Evolutionary conservation across 2,329 filamentous ascomycete species (phyloP).

Genomic region (Botrytis paeoniae): DNA sequence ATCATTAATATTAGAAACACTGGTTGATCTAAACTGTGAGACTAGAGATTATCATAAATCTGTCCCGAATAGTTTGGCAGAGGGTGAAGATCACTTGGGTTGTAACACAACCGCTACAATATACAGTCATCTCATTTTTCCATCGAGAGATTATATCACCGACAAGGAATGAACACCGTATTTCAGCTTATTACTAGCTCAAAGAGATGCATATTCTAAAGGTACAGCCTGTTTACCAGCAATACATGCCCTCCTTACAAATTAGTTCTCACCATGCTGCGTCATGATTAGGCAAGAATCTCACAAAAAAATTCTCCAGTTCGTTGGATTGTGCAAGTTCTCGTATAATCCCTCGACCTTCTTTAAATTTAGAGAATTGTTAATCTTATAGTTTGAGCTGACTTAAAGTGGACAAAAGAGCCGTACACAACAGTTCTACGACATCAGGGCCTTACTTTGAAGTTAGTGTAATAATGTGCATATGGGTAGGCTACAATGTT

Average conservation of each 20-base stretch:
- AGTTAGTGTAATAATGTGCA: background rate
- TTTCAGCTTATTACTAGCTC: background rate
- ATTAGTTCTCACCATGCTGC: background rate
- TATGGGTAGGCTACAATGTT: too few relatives aligned
- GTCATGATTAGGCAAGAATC: too few relatives aligned
- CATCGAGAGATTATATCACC: background rate
- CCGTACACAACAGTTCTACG: background rate
- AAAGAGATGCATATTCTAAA: too few relatives aligned
- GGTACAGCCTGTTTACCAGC: fast-evolving
- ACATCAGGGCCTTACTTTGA: background rate
- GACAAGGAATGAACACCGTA: background rate
- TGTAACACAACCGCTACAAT: background rate
- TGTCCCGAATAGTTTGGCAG: too few relatives aligned
- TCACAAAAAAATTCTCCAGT: background rate
- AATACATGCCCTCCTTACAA: background rate
- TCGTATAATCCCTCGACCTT: background rate
- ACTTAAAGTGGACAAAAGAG: background rate
- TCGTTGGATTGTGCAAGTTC: background rate
- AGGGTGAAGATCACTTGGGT: fast-evolving
- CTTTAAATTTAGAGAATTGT: too few relatives aligned
- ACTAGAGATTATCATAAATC: too few relatives aligned
- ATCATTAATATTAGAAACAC: too few relatives aligned
- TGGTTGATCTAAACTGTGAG: too few relatives aligned
- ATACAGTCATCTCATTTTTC: background rate
- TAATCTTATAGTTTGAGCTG: background rate